Base-by-base conservation (phyloP, 768 basidiomycete genomes). In the Paxillus ammoniavirescens region DNA sequence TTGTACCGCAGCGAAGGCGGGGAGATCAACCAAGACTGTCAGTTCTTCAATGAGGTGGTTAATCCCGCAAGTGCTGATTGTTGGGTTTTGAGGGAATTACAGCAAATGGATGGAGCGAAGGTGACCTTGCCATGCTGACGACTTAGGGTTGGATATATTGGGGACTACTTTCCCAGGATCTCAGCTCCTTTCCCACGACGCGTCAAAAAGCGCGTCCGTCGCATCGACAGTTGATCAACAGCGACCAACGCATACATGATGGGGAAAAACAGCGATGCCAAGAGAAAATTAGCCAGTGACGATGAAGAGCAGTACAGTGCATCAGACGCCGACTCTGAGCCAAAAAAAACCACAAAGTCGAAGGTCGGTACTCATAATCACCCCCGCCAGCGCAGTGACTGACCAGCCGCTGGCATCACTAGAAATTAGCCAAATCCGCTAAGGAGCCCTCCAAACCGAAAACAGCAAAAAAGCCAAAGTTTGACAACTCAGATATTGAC, bases 1-100 rank as follows among this genome's bases (percentile, higher is more conserved):
- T 94, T 64, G 57, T 73, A 79, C 81, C 80, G 75, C 76, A 79
- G 77, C 72, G 56, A 72, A 62, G 72, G 76, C 78, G 73, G 66
- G 52, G 47, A 61, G 44, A 53, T 55, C 33, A 36, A 31, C 21
- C 50, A 43, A 42, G 45, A 30, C 45, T 56, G 31, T 59, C 67
- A 54, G 49, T 21, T 42, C 38, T 51, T 49, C 45, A 36, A 30
- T 46, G 23, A 47, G 18, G 28, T 4, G 30, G 42, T 38, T 18
- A 14, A 52, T 18, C 49, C 48, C 52, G 55, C 33, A 47, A 49
- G 42, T 46, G 30, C 15, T 30, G 26, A 30, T 45, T 23, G 46
- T 23, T 55, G 52, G 43, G 47, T 40, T 55, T 53, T 47, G 41
- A 49, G n/a, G 57, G 23, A 53, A 38, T 55, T 55, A 52, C 54